Conservation (phyloP, 2,329 filamentous ascomycete genomes). For the Lachnellula cervina region DNA sequence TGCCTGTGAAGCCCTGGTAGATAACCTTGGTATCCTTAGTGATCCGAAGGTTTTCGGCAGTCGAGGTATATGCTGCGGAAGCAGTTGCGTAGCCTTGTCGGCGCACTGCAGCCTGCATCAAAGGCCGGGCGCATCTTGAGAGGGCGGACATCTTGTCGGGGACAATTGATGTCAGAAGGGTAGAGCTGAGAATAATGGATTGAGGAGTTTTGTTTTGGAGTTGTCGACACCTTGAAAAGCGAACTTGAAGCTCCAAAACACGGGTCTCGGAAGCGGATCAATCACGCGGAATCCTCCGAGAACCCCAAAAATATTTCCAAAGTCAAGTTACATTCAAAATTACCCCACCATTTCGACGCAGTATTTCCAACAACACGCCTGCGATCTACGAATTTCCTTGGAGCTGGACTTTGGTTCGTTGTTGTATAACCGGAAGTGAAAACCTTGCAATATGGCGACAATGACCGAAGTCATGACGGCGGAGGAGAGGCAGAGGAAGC, state of each 20-base stretch:
- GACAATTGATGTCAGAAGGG: constrained; percentile 30
- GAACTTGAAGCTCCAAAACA: background rate
- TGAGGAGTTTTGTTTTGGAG: background rate
- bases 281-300: background rate
- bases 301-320: background rate
- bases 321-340: background rate
- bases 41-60: constrained; percentile 84
- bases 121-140: constrained; percentile 66
- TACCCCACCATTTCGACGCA: background rate
- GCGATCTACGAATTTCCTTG: background rate
- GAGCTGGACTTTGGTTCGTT: background rate
- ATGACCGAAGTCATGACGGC: constrained; percentile 47
- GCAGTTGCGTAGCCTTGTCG: constrained; percentile 71
- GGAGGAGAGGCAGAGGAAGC: constrained; percentile 45
- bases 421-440: background rate
- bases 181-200: constrained; percentile 12
- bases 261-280: background rate
- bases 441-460: constrained; percentile 46
- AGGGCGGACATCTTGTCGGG: constrained; percentile 73
- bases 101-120: constrained; percentile 62
- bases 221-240: background rate
- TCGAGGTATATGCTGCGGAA: constrained; percentile 65
- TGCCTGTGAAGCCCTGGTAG: constrained; percentile 96
- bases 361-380: background rate
- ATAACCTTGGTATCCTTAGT: constrained; percentile 90